phyloP scores from a whole-genome alignment of 768 basidiomycete species.

The Leccinum boreale region DNA sequence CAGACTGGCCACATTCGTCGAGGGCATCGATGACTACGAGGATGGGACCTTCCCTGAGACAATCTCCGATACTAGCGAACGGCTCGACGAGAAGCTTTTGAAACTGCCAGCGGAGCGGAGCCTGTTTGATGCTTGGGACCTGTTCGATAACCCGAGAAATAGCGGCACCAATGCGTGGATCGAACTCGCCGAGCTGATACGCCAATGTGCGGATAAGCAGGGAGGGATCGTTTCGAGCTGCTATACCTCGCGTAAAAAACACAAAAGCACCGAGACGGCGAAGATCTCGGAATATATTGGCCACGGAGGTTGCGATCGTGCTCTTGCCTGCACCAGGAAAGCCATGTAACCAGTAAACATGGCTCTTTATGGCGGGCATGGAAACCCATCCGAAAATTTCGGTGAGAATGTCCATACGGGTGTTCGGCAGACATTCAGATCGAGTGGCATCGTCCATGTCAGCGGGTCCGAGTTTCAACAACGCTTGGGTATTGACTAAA shows the following conservation, averaged over 20 bases:
- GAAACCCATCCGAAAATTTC: conserved; percentile 25
- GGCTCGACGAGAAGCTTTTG: conserved; percentile 33
- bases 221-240: conserved; percentile 27
- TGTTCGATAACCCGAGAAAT: conserved; percentile 26
- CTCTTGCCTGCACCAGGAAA: conserved; percentile 38
- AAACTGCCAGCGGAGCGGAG: conserved; percentile 31
- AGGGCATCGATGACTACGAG: conserved; percentile 35
- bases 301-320: conserved; percentile 34
- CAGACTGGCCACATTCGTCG: conserved; percentile 31
- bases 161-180: conserved; percentile 25
- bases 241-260: conserved; percentile 34
- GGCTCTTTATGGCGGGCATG: conserved; percentile 16
- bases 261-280: conserved; percentile 35
- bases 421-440: conserved; percentile 29
- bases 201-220: conserved; percentile 34
- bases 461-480: conserved; percentile 25
- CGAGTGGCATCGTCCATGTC: conserved; percentile 29
- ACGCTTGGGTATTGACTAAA: conserved; percentile 19
- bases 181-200: conserved; percentile 33
- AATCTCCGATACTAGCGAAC: conserved; percentile 14
- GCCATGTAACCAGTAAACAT: conserved; percentile 34
- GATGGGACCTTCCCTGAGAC: conserved; percentile 25
- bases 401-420: conserved; percentile 28
- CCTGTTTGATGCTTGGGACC: conserved; percentile 29
- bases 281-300: conserved; percentile 30